A percentile compares a stretch with the other conserved stretches of the same genome.
These are phyloP conservation scores for Angomonas deanei DNA, from an alignment of 208 protist species.

Conservation along the genomic window DNA sequence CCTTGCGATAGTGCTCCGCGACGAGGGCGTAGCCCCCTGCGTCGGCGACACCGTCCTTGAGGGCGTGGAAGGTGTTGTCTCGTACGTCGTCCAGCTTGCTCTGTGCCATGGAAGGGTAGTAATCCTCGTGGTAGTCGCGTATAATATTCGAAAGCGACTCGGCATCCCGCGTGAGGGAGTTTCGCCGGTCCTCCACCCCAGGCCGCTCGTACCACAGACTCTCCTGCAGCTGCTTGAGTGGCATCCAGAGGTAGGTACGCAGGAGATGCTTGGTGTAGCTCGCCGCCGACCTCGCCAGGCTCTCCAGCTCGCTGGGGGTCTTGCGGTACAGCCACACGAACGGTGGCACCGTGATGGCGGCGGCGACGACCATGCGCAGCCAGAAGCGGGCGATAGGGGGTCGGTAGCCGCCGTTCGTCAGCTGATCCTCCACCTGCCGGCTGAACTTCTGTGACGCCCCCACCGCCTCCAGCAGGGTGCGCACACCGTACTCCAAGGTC, in stretches of 20 bases:
- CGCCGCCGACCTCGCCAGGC: constrained; percentile 8
- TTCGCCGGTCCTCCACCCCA: constrained; percentile 53
- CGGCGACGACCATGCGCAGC: constrained; percentile 28
- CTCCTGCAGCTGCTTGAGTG: constrained; percentile 33
- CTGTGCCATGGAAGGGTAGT: constrained; percentile 36
- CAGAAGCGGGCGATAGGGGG: constrained; percentile 40
- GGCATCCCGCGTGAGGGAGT: constrained; percentile 46
- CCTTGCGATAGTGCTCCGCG: constrained; percentile 52
- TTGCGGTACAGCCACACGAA: constrained; percentile 42
- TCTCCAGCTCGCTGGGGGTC: constrained; percentile 25
- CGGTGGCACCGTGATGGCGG: constrained; percentile 16
- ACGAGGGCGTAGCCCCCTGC: constrained; percentile 54
- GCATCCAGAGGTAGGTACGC: constrained; percentile 43
- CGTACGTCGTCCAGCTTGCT: constrained; percentile 35
- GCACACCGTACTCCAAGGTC: constrained; percentile 24
- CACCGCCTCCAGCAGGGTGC: constrained; percentile 23
- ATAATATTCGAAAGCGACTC: constrained; percentile 71
- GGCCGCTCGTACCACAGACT: constrained; percentile 53
- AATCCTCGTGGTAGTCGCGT: constrained; percentile 71
- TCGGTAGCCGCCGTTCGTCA: constrained; percentile 20
- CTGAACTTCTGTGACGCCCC: constrained; percentile 16
- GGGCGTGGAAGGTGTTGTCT: constrained; percentile 28
- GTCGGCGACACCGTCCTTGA: constrained; percentile 43
- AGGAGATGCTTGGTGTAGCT: constrained; percentile 17
- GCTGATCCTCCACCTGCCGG: constrained; percentile 16